These are phyloP conservation scores for Pyricularia grisea DNA, from an alignment of 2,329 filamentous ascomycete species.

Conservation along the genomic window DNA sequence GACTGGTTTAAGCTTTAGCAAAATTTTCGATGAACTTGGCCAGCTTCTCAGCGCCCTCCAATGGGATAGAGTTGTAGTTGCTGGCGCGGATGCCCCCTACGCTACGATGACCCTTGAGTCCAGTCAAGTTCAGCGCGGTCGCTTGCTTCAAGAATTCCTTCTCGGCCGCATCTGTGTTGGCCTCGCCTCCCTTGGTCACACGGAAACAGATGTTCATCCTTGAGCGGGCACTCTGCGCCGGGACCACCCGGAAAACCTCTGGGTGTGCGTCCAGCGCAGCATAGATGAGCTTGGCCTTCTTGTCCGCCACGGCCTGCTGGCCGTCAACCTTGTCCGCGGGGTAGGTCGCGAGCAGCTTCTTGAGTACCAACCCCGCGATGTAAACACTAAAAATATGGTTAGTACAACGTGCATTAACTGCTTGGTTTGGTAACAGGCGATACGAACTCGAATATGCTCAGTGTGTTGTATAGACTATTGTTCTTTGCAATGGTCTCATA, in stretches of 20 bases:
- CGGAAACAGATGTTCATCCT: slow-evolving; percentile 96
- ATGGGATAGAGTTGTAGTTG: slow-evolving; percentile 80
- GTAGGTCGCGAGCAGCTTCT: slow-evolving; percentile 57
- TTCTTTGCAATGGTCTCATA: slow-evolving; percentile 85
- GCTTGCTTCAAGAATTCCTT: slow-evolving; percentile 71
- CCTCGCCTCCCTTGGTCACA: slow-evolving; percentile 46
- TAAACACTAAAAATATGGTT: slow-evolving; percentile 52
- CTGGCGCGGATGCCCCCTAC: slow-evolving; percentile 79
- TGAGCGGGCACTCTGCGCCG: slow-evolving; percentile 65
- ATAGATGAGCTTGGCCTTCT: slow-evolving; percentile 75
- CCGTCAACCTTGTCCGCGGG: slow-evolving; percentile 59
- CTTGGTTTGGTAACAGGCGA: background rate
- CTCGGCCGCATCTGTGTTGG: slow-evolving; percentile 54
- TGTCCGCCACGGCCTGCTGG: slow-evolving; percentile 62
- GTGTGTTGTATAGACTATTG: slow-evolving; percentile 91
- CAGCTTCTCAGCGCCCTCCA: slow-evolving; percentile 59
- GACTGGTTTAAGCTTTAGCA: slow-evolving; percentile 21
- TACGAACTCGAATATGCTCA: slow-evolving; percentile 77
- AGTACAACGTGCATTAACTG: background rate
- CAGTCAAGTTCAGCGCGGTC: slow-evolving; percentile 58
- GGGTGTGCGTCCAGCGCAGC: slow-evolving; percentile 63
- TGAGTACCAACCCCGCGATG: slow-evolving; percentile 81
- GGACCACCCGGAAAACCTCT: slow-evolving; percentile 66
- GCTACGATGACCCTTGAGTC: slow-evolving; percentile 80
- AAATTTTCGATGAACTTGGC: slow-evolving; percentile 51